These are phyloP conservation scores for Arthrobotrys sphaeroides DNA, from an alignment of 2,329 filamentous ascomycete genomes.

Conservation along the genomic window DNA sequence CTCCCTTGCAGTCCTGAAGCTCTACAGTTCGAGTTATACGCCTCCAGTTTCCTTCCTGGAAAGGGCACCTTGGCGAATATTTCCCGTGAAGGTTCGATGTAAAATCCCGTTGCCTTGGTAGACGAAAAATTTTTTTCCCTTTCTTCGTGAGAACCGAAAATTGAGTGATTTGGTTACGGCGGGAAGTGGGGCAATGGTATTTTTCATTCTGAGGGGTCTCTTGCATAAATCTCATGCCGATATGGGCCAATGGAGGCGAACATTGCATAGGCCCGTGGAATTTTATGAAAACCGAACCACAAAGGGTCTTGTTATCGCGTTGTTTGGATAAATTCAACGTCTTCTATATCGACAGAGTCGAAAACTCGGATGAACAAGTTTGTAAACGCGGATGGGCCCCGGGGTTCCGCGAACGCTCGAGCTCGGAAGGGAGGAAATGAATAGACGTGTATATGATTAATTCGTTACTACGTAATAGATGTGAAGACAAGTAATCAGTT, in stretches of 20 bases:
- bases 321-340: not conserved
- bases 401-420: too few relatives aligned
- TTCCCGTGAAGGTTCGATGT: constrained; percentile 10
- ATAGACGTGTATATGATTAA: too few relatives aligned
- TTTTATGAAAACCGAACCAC: constrained; percentile 7
- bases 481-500: too few relatives aligned
- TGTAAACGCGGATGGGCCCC: too few relatives aligned
- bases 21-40: constrained; percentile 5
- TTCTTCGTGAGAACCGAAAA: not conserved
- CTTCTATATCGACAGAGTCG: not conserved
- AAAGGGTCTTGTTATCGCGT: constrained; percentile 20
- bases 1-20: constrained; percentile 25
- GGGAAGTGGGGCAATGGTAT: constrained; percentile 51
- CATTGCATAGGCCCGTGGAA: constrained; percentile 39
- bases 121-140: constrained; percentile 25
- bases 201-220: constrained; percentile 47
- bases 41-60: constrained; percentile 42
- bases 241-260: constrained; percentile 48
- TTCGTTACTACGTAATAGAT: too few relatives aligned
- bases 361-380: too few relatives aligned
- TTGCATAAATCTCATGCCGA: constrained; percentile 48
- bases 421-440: too few relatives aligned
- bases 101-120: constrained; percentile 1
- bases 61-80: not conserved
- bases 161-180: constrained; percentile 26